phyloP scores from a whole-genome alignment of 202 grass and related monocot species.

The Dendrocalamus latiflorus region DNA sequence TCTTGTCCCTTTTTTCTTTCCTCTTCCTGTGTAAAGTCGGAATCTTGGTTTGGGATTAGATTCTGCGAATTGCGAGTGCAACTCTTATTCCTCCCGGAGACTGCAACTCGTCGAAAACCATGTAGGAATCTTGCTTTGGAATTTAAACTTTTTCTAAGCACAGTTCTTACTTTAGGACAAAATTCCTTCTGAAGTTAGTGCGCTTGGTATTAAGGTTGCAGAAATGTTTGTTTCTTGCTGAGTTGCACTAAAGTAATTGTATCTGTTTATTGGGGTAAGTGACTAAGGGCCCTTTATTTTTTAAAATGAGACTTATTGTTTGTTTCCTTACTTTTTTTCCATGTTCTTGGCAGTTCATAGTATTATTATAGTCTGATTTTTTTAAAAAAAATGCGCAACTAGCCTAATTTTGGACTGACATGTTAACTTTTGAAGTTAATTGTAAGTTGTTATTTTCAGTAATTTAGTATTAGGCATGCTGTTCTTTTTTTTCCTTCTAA shows the following conservation, averaged over 20 bases:
- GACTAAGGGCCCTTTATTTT: background rate
- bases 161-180: background rate
- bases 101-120: background rate
- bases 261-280: background rate
- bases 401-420: background rate
- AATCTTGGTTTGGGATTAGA: conserved; percentile 7
- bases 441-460: background rate
- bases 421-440: background rate
- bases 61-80: background rate
- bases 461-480: background rate
- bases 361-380: background rate
- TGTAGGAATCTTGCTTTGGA: background rate
- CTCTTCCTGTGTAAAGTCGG: background rate
- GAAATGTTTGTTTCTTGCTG: background rate
- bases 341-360: background rate
- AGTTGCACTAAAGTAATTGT: background rate
- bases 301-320: background rate
- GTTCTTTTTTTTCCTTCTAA: background rate
- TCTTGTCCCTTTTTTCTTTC: background rate
- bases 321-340: background rate
- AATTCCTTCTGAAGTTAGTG: background rate
- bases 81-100: background rate
- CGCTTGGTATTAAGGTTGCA: background rate
- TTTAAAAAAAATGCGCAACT: background rate
- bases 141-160: background rate